Percentiles rank a stretch among this genome's conserved stretches.
These are phyloP conservation scores for Athelia sp. DNA, from an alignment of 1,284 basidiomycete species.

Conservation along the genomic window DNA sequence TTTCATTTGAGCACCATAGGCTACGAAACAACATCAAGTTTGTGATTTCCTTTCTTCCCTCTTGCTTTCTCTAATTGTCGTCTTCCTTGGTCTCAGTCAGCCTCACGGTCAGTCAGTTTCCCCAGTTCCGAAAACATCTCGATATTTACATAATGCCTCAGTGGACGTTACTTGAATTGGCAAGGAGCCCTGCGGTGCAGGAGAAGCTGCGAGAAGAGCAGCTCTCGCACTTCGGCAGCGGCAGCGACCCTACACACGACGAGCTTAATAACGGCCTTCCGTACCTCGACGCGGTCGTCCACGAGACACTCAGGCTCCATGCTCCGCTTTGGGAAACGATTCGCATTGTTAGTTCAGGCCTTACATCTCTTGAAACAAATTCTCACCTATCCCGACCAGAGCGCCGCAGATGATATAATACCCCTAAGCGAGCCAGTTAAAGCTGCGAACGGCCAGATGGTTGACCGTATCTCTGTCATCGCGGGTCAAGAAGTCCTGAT, in stretches of 20 bases:
- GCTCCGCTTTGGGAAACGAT: constrained; percentile 35
- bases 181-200: constrained; percentile 41
- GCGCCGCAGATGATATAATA: constrained; percentile 34
- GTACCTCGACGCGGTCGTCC: constrained; percentile 57
- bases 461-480: constrained; percentile 25
- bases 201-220: constrained; percentile 49
- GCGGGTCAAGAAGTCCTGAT: constrained; percentile 34
- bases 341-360: constrained; percentile 28
- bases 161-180: constrained; percentile 42
- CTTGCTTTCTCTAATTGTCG: constrained; percentile 7
- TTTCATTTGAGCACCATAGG: constrained; percentile 28
- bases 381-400: constrained; percentile 32
- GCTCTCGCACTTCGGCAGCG: constrained; percentile 16
- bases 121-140: too few species aligned
- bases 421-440: constrained; percentile 34
- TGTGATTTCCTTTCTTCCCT: constrained; percentile 13
- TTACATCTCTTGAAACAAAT: constrained; percentile 34
- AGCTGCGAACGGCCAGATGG: constrained; percentile 23
- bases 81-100: constrained; percentile 9
- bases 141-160: constrained; percentile 2
- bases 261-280: constrained; percentile 37
- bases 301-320: constrained; percentile 41
- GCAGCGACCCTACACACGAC: constrained; percentile 29
- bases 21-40: constrained; percentile 38
- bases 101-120: too few species aligned